Base-by-base conservation (phyloP, 768 basidiomycete species). In the Bullera alba region DNA sequence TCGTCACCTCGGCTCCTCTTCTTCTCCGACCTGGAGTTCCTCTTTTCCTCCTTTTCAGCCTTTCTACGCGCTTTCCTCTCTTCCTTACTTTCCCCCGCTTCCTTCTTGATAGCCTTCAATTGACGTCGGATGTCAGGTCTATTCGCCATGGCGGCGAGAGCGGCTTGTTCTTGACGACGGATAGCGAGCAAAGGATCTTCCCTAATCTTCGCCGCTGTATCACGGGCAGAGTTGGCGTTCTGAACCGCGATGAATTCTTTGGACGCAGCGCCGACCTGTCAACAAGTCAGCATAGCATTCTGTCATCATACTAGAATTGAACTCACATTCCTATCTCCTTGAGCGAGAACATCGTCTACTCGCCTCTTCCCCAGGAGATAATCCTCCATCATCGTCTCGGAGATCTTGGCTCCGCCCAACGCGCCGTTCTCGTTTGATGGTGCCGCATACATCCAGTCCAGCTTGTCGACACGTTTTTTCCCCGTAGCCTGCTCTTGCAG, bases 381-480 rank as follows among this genome's bases (percentile, higher is more conserved):
- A 61, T 92, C 90, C 76, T 99, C 95, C 59, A 97, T 73, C 55
- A 97, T 93, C 61, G 90, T 93, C 27, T 72, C 68, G 22, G 66
- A 62, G 1, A 72, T 49, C 49, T 55, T 64, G 28, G 59, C 58
- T 2, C 69, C 69, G 22, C 70, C 70, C 8, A 72, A 42, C 12
- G 85, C 71, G 67, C 90, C 91, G 46, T 76, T 84, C 54, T 79
- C 84, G 3, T 85, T 83, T 0, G 90, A 88, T 3, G 95, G 95
- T 1, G 93, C 95, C n/a, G 93, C 78, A 75, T 97, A 99, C 89
- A 99, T 93, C 95, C 95, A 99, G 71, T 99, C 95, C 42, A 99
- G 72, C 69, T 90, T 90, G 74, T 96, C 92, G 45, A 85, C 82
- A 57, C 87, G 77, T 75, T 92, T 95, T 77, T 85, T 90, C 28